phyloP scores from a whole-genome alignment of 805 yeast genomes.

The Wickerhamiella bombiphila region DNA sequence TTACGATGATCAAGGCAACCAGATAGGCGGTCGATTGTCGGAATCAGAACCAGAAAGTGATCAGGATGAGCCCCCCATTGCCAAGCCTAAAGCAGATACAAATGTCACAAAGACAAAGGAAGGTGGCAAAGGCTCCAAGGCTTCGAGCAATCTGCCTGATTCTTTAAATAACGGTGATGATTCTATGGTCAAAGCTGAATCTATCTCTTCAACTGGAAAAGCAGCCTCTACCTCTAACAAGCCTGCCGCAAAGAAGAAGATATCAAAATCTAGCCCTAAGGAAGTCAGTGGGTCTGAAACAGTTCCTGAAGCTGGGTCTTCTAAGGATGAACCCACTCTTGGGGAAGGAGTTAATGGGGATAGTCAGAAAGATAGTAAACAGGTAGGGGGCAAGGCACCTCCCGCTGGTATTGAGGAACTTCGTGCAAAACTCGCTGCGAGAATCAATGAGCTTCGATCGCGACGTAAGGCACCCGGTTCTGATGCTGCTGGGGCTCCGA shows the following conservation, averaged over 20 bases:
- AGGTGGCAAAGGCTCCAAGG: too few species aligned
- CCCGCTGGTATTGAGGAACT: conserved; percentile 41
- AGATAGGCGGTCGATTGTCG: conserved; percentile 16
- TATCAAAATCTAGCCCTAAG: conserved; percentile 6
- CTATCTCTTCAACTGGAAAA: not conserved
- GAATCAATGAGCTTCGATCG: conserved; percentile 53
- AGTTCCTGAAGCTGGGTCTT: not conserved
- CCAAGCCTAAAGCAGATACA: not conserved
- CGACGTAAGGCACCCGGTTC: conserved; percentile 89
- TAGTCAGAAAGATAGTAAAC: not conserved
- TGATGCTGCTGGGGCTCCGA: conserved; percentile 59
- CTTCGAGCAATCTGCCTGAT: too few species aligned
- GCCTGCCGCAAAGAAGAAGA: not conserved
- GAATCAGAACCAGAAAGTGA: conserved; percentile 5
- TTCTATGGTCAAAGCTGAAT: too few species aligned
- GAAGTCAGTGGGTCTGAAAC: conserved; percentile 7
- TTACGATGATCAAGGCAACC: conserved; percentile 23
- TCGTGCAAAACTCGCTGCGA: conserved; percentile 63
- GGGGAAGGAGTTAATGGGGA: not conserved
- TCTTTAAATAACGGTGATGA: too few species aligned
- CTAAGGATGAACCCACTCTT: conserved; percentile 1
- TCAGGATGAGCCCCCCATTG: not conserved
- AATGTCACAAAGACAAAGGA: not conserved
- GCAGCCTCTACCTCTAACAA: not conserved
- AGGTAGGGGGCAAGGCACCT: not conserved